Evolutionary conservation across 371 early-diverging fungal genomes (phyloP), one percentile per base, ranked within the genome.

Genomic region (Mortierella sp.): DNA sequence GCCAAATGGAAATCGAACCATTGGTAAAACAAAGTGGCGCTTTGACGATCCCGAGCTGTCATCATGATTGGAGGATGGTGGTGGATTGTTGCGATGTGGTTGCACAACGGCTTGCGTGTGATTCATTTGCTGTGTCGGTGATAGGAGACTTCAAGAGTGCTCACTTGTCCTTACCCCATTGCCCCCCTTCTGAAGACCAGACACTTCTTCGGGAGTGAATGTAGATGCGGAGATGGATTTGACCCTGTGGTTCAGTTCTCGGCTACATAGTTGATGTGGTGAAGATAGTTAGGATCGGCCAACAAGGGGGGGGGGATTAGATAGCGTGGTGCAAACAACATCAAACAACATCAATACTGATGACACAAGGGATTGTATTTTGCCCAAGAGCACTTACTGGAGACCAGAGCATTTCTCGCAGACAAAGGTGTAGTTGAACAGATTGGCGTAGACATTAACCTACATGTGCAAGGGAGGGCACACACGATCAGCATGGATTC

Each of bases 211-310:
- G n/a, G 82, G 78, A 17, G 88, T 84, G 57, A 89, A 90, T 3
- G 78, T 85, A 16, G 89, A 89, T 5, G 88, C 87, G 16, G 87
- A 86, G 53, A 89, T 85, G 14, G 91, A 90, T 51, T 90, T 90
- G 45, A 90, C 86, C 57, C 91, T 79, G 74, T 88, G 88, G 40
- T 85, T 88, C 53, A 90, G 80, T 67, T 89, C 88, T n/a, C 91
- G 87, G 44, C 89, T 89, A n/a, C n/a, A n/a, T n/a, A n/a, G n/a
- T n/a, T n/a, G n/a, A n/a, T n/a, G n/a, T n/a, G n/a, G n/a, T n/a
- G n/a, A n/a, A n/a, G n/a, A n/a, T n/a, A n/a, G n/a, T n/a, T n/a
- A n/a, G n/a, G n/a, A n/a, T n/a, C n/a, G n/a, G n/a, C n/a, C n/a
- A n/a, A n/a, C n/a, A n/a, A n/a, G n/a, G n/a, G n/a, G n/a, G n/a